Conservation (phyloP, 768 basidiomycete species). For the Leccinellum albellum region DNA sequence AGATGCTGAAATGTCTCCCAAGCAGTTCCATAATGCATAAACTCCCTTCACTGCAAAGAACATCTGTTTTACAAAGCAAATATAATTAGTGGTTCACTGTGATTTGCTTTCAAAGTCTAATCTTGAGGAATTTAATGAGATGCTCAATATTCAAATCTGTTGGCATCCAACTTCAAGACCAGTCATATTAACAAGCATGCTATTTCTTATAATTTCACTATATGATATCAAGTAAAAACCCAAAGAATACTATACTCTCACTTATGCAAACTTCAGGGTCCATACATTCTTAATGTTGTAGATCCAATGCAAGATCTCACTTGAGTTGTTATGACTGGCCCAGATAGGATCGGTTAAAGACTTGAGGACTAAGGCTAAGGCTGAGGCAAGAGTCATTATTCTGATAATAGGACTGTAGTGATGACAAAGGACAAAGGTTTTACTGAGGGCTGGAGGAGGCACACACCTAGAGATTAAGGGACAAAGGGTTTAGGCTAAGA, state of each 20-base stretch:
- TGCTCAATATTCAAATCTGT: conserved; percentile 40
- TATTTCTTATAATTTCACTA: too few relatives aligned
- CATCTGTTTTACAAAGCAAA: background rate
- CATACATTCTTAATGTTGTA: conserved; percentile 29
- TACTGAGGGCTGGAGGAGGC: too few relatives aligned
- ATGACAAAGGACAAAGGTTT: too few relatives aligned
- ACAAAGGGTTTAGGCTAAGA: too few relatives aligned
- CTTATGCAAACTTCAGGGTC: conserved; percentile 31
- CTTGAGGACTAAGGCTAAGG: too few relatives aligned
- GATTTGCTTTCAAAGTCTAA: conserved; percentile 2
- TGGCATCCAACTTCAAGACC: conserved; percentile 31
- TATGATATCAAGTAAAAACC: conserved; percentile 2
- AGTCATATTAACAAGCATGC: background rate
- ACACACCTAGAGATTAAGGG: too few relatives aligned
- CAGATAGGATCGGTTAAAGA: too few relatives aligned
- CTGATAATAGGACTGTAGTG: too few relatives aligned
- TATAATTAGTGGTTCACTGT: background rate
- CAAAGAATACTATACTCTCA: background rate
- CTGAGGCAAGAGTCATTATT: too few relatives aligned
- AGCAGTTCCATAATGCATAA: conserved; percentile 29
- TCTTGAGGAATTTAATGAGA: conserved; percentile 33
- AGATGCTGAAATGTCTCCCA: conserved; percentile 31
- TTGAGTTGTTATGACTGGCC: too few relatives aligned
- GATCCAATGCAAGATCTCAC: conserved; percentile 17
- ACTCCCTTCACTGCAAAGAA: conserved; percentile 28